phyloP scores from a whole-genome alignment of 2,329 filamentous ascomycete species.

The Penicillium corylophilum region DNA sequence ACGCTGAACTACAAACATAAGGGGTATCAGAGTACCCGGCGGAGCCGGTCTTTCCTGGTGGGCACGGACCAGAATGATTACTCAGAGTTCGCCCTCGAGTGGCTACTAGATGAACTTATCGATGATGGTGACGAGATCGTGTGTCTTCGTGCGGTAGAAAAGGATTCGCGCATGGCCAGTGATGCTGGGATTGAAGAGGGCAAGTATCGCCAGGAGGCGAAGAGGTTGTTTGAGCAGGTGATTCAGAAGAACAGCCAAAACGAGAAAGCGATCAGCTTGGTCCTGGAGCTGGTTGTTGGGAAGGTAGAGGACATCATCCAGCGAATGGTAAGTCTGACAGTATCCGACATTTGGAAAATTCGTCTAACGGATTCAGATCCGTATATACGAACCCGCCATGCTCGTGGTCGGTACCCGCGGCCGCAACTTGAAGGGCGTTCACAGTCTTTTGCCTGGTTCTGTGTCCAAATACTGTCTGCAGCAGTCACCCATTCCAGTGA shows the following conservation, averaged over 20 bases:
- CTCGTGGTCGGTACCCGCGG: constrained; percentile 87
- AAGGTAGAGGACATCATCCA: constrained; percentile 90
- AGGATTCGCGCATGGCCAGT: constrained; percentile 68
- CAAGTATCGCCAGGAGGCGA: constrained; percentile 73
- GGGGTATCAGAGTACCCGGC: constrained; percentile 76
- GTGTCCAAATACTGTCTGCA: constrained; percentile 95
- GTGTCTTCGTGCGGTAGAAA: constrained; percentile 83
- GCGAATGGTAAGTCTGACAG: constrained; percentile 64
- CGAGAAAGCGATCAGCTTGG: constrained; percentile 74
- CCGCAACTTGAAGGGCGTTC: constrained; percentile 78
- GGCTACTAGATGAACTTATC: constrained; percentile 86
- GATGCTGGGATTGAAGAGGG: constrained; percentile 63
- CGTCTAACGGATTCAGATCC: constrained; percentile 60
- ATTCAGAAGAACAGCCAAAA: constrained; percentile 77
- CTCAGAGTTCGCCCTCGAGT: constrained; percentile 87
- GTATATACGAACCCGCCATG: constrained; percentile 87
- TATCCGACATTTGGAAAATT: background rate
- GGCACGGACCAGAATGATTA: constrained; percentile 90
- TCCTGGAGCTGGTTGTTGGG: constrained; percentile 83
- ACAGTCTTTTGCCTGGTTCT: constrained; percentile 81
- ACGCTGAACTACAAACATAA: constrained; percentile 83
- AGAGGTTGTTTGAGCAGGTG: constrained; percentile 70
- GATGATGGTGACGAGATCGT: constrained; percentile 93
- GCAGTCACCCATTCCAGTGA: constrained; percentile 88
- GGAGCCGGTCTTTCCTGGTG: constrained; percentile 85